Evolutionary conservation across 768 basidiomycete genomes (phyloP).

Genomic region (Coprinopsis sp.): DNA sequence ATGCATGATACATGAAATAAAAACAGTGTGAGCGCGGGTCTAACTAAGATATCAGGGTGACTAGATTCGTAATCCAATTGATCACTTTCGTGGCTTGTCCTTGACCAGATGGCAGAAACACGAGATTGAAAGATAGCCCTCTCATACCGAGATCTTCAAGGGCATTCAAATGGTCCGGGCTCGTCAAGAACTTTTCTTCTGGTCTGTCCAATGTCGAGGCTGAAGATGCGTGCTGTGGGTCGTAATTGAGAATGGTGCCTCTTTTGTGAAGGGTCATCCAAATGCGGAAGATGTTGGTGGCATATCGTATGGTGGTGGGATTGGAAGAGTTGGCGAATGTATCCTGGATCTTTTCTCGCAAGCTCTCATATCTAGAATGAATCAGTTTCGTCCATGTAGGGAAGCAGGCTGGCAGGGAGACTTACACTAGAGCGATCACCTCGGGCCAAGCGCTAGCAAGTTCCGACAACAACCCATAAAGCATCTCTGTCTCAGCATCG

Average conservation of each 20-base stretch:
- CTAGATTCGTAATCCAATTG: conserved; percentile 63
- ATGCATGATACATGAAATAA: no score
- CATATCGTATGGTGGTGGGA: conserved; percentile 61
- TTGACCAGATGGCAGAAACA: conserved; percentile 56
- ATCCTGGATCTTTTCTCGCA: conserved; percentile 73
- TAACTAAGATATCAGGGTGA: conserved; percentile 29
- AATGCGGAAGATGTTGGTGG: conserved; percentile 72
- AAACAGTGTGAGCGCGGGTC: no score
- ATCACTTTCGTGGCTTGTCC: conserved; percentile 60
- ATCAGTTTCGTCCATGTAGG: conserved; percentile 9
- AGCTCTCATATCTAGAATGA: conserved; percentile 57
- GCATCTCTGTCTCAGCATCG: conserved; percentile 74
- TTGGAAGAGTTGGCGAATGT: conserved; percentile 70
- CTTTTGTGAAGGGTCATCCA: conserved; percentile 43
- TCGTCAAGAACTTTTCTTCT: conserved; percentile 46
- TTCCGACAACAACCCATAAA: conserved; percentile 74
- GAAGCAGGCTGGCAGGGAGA: conserved; percentile 16
- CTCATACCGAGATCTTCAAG: conserved; percentile 72
- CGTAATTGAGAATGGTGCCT: conserved; percentile 32
- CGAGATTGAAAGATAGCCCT: conserved; percentile 68
- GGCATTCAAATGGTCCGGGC: conserved; percentile 51
- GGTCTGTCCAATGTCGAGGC: conserved; percentile 60
- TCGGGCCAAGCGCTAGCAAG: conserved; percentile 67
- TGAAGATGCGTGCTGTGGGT: conserved; percentile 38
- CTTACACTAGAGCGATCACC: conserved; percentile 67